These are phyloP conservation scores for Bacterosira constricta DNA, from an alignment of 108 stramenopile genomes.

Conservation along the genomic window DNA sequence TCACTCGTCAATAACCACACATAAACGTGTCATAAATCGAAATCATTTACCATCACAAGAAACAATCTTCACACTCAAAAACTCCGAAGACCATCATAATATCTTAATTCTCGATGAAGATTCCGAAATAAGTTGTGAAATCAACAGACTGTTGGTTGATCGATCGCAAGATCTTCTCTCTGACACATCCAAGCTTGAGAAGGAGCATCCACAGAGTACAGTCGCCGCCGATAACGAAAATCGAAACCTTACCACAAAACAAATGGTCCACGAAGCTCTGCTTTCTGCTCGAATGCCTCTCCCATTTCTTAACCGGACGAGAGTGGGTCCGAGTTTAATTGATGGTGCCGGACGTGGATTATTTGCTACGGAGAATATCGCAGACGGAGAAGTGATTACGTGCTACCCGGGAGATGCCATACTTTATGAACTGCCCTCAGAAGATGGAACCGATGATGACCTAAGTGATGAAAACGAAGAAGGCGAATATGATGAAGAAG, in stretches of 20 bases:
- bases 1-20: neutral
- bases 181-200: neutral
- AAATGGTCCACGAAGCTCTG: conserved; percentile 28
- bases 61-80: neutral
- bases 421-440: conserved; percentile 18
- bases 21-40: no score
- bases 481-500: conserved; percentile 17
- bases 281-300: conserved; percentile 27
- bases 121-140: neutral
- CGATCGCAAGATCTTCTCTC: neutral
- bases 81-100: neutral
- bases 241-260: neutral
- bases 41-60: neutral
- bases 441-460: neutral
- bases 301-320: conserved; percentile 20
- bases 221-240: conserved; percentile 11
- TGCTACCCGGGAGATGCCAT: conserved; percentile 57
- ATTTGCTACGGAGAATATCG: conserved; percentile 35
- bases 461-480: conserved; percentile 5
- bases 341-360: conserved; percentile 41
- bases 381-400: conserved; percentile 44
- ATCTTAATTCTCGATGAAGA: conserved; percentile 1
- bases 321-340: conserved; percentile 26
- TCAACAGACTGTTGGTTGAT: neutral
- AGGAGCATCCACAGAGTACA: conserved; percentile 10